Conservation (phyloP, 1,139 yeast species). For the Suhomyces bokatorum region DNA sequence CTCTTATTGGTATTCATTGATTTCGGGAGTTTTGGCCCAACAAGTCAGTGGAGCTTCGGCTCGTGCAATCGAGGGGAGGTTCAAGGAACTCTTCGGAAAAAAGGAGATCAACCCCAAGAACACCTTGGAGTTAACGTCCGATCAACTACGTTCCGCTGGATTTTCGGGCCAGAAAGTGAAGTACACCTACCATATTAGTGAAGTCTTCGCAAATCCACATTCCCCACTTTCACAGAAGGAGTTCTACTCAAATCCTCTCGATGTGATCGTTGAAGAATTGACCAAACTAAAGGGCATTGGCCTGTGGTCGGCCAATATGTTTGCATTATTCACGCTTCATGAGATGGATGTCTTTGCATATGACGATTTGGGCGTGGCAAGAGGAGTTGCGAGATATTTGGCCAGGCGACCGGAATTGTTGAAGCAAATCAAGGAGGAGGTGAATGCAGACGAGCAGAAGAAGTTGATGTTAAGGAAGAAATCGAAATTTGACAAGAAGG, state of each 20-base stretch:
- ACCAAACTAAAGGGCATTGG: constrained; percentile 78
- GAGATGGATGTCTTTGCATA: constrained; percentile 71
- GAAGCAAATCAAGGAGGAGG: constrained; percentile 38
- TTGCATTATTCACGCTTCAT: constrained; percentile 65
- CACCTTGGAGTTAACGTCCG: constrained; percentile 42
- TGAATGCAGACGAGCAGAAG: constrained; percentile 30
- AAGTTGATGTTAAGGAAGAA: constrained; percentile 33
- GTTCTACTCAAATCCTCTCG: constrained; percentile 32
- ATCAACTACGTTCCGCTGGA: constrained; percentile 62
- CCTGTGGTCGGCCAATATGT: constrained; percentile 91
- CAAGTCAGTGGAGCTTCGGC: constrained; percentile 91
- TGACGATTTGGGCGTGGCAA: constrained; percentile 81
- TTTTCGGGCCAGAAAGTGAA: constrained; percentile 68
- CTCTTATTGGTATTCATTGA: constrained; percentile 40
- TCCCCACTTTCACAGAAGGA: constrained; percentile 36
- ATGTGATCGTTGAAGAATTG: constrained; percentile 56
- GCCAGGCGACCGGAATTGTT: constrained; percentile 54
- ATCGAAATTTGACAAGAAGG: constrained; percentile 42
- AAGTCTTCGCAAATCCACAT: constrained; percentile 48
- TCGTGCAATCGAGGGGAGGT: constrained; percentile 53
- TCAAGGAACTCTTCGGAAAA: constrained; percentile 38
- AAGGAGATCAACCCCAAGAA: constrained; percentile 54
- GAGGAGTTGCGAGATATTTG: constrained; percentile 72
- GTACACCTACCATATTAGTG: constrained; percentile 62
- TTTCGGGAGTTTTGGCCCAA: constrained; percentile 63